These are phyloP conservation scores for Cyclospora cayetanensis DNA, from an alignment of 169 alveolate species.

Conservation along the genomic window DNA sequence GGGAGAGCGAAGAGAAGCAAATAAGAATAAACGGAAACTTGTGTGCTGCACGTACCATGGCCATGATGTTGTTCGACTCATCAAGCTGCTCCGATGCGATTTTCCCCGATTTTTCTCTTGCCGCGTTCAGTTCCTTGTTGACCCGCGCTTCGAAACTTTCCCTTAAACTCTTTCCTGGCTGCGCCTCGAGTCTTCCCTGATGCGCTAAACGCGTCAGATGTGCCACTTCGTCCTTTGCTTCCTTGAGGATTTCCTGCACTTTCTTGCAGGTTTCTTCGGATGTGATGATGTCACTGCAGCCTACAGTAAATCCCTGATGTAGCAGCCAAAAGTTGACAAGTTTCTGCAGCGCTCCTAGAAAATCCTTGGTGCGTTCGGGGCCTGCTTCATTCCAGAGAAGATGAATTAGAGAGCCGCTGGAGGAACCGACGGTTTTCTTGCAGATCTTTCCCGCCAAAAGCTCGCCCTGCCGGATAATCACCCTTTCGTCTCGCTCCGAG, in stretches of 20 bases:
- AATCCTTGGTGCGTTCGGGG: conserved; percentile 95
- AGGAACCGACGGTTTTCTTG: conserved; percentile 97
- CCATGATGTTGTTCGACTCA: conserved; percentile 95
- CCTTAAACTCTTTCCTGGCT: conserved; percentile 98
- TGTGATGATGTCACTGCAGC: conserved; percentile 98
- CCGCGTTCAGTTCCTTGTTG: conserved; percentile 89
- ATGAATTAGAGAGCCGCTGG: conserved; percentile 98
- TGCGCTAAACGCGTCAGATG: conserved; percentile 90
- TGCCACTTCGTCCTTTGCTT: conserved; percentile 79
- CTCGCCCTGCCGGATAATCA: conserved; percentile 96
- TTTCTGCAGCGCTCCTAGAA: conserved; percentile 90
- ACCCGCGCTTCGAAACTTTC: conserved; percentile 98
- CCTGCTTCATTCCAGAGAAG: conserved; percentile 98
- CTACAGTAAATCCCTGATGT: conserved; percentile 97
- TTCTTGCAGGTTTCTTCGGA: conserved; percentile 89
- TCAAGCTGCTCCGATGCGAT: conserved; percentile 94
- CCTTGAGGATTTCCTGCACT: conserved; percentile 89
- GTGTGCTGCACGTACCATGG: conserved; percentile 92
- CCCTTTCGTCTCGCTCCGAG: conserved; percentile 71
- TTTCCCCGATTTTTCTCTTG: conserved; percentile 83
- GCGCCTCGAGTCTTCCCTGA: conserved; percentile 96
- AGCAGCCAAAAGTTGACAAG: conserved; percentile 98
- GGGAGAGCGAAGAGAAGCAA: not conserved
- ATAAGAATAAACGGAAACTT: too few species aligned
- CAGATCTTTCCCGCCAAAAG: conserved; percentile 96